Percentiles rank a stretch among this genome's conserved stretches.
These are phyloP conservation scores for Podila clonocystis DNA, from an alignment of 192 early-diverging fungal species.

Conservation along the genomic window DNA sequence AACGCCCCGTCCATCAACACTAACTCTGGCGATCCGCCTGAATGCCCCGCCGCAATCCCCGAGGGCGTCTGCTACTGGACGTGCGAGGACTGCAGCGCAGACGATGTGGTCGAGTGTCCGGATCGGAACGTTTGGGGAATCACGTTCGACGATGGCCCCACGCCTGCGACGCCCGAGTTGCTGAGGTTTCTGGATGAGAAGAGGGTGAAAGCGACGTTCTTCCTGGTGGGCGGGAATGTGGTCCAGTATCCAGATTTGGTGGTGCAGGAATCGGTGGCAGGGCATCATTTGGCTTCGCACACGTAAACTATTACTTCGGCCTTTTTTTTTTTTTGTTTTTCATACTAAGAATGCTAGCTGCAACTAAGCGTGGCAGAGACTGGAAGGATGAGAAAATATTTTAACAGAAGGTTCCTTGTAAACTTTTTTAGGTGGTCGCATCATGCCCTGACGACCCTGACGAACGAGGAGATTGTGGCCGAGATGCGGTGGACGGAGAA, in stretches of 20 bases:
- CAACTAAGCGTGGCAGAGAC: too few species aligned
- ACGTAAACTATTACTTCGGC: too few species aligned
- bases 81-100: conserved; percentile 49
- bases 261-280: conserved; percentile 4
- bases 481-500: conserved; percentile 50
- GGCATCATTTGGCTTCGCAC: conserved; percentile 31
- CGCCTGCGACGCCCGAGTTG: conserved; percentile 54
- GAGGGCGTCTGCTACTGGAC: conserved; percentile 56
- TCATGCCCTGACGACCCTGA: conserved; percentile 31
- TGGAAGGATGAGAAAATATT: too few species aligned
- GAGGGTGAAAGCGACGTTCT: conserved; percentile 68
- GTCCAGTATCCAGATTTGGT: conserved; percentile 49
- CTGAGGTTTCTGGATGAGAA: conserved; percentile 55
- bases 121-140: conserved; percentile 58
- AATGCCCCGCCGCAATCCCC: background rate
- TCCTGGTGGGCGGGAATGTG: conserved; percentile 70
- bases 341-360: too few species aligned
- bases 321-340: too few species aligned
- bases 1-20: conserved; percentile 7
- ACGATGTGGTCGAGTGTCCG: conserved; percentile 56
- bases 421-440: conserved; percentile 57
- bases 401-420: too few species aligned
- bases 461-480: conserved; percentile 51
- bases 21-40: conserved; percentile 20
- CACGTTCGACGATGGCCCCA: conserved; percentile 77